Evolutionary conservation across 106 monocot species (phyloP), one percentile per base, ranked within the genome.

Genomic region (Apostasia ramifera): DNA sequence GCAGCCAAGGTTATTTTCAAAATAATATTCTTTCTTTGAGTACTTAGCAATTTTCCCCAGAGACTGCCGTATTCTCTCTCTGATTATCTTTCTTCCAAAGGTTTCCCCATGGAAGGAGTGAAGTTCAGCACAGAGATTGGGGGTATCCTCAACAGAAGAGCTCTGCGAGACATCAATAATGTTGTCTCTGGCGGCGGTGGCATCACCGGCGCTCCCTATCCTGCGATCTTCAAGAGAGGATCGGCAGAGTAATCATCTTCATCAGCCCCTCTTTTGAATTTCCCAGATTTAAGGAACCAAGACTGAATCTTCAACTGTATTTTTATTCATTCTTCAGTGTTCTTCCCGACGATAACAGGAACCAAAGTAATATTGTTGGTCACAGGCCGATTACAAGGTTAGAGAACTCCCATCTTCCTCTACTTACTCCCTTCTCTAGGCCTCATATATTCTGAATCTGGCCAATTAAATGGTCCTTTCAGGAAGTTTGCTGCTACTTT

Each of bases 351-450:
- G 63, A 39, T 70, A 55, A 76, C 6, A 80, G 74, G 53, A 88
- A 75, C 38, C 53, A 37, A 3, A 39, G 8, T 44, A 48, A 8
- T 44, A 6, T 69, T 48, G 70, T 40, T 13, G 69, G 59, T 43
- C 74, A 63, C 45, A 78, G 91, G 14, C 95, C 95, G 0, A 81
- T 92, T 61, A 95, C 95, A 47, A 88, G 95, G 95, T 91, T 14
- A 57, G 69, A 52, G 13, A 26, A 26, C 26, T 26, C 37, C 26
- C 26, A 26, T 1, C 40, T 61, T 55, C 15, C 37, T 59, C 14
- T 62, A 44, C 53, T 41, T 58, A 8, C 4, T 74, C 42, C 58
- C 40, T 14, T 40, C 44, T 6, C 49, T 58, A 11, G 11, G 41
- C 57, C 55, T 54, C 57, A n/a, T 62, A 40, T 57, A 8, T 49